phyloP scores from a whole-genome alignment of 306 rosid genomes.

The Phaseolus lunatus region DNA sequence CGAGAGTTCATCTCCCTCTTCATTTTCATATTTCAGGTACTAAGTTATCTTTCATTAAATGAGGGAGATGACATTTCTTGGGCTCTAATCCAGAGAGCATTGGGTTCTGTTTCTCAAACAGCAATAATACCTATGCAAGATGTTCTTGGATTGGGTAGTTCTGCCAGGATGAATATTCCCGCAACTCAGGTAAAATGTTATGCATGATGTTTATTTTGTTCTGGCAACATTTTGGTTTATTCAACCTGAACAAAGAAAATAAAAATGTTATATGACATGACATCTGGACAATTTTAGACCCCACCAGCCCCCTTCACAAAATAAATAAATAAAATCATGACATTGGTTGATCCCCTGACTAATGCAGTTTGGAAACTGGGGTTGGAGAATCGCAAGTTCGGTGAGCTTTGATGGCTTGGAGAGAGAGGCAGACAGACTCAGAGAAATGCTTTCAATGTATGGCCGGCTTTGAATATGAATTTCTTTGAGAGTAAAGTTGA shows the following conservation, averaged over 20 bases:
- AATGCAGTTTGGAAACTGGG: constrained; percentile 90
- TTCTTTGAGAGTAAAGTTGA: constrained; percentile 33
- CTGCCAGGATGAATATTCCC: constrained; percentile 96
- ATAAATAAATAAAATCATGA: constrained; percentile 26
- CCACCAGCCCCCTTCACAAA: not conserved
- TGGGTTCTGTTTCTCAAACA: constrained; percentile 87
- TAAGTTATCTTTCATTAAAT: constrained; percentile 67
- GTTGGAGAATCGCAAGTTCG: constrained; percentile 81
- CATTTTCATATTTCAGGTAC: constrained; percentile 58
- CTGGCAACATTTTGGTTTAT: constrained; percentile 17
- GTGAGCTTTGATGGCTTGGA: constrained; percentile 77
- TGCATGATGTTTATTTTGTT: constrained; percentile 23
- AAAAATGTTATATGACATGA: not conserved
- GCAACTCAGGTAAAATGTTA: constrained; percentile 87
- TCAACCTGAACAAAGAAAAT: not conserved
- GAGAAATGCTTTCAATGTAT: constrained; percentile 65
- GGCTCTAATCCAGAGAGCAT: constrained; percentile 65
- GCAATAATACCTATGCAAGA: constrained; percentile 92
- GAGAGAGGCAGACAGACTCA: constrained; percentile 66
- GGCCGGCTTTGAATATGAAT: constrained; percentile 69
- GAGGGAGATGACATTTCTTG: constrained; percentile 74
- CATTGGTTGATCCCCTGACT: constrained; percentile 38
- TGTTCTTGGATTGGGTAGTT: constrained; percentile 77
- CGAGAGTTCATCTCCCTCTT: constrained; percentile 14
- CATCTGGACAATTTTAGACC: not conserved